A percentile compares a stretch with the other conserved stretches of the same genome.
Evolutionary conservation across 495 filamentous ascomycete genomes (phyloP).

Genomic region (Hypomontagnella submonticulosa): DNA sequence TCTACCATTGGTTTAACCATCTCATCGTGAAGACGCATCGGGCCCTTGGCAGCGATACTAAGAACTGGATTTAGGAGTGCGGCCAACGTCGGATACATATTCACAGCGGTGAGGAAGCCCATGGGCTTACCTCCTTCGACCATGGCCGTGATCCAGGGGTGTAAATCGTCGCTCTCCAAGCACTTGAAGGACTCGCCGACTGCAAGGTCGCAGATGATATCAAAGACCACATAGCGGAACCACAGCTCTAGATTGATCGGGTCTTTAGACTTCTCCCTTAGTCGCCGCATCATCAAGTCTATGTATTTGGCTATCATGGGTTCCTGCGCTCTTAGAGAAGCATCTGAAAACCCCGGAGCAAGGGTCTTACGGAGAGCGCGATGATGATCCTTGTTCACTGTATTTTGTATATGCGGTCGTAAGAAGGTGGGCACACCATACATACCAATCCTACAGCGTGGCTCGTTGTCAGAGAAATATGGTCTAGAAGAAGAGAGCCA

Average conservation of each 20-base stretch:
- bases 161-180: conserved; percentile 50
- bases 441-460: conserved; percentile 29
- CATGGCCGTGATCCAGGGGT: conserved; percentile 56
- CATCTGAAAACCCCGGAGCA: conserved; percentile 59
- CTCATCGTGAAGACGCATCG: conserved; percentile 20
- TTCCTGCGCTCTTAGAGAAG: conserved; percentile 58
- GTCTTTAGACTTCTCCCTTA: conserved; percentile 43
- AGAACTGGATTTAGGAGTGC: conserved; percentile 17
- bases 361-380: conserved; percentile 49
- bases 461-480: background rate
- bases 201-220: conserved; percentile 63
- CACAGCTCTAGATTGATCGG: conserved; percentile 51
- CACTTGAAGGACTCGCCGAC: conserved; percentile 64
- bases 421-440: conserved; percentile 32
- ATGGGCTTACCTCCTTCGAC: conserved; percentile 40
- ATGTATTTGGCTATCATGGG: conserved; percentile 54
- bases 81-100: conserved; percentile 29
- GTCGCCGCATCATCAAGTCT: conserved; percentile 51
- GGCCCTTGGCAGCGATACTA: conserved; percentile 11
- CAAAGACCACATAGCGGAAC: conserved; percentile 63
- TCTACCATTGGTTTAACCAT: conserved; percentile 38
- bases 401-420: conserved; percentile 33
- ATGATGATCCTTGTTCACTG: conserved; percentile 37
- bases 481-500: background rate
- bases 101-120: conserved; percentile 23